Base-by-base conservation (phyloP, 495 filamentous ascomycete genomes). In the Lichina pygmaea region DNA sequence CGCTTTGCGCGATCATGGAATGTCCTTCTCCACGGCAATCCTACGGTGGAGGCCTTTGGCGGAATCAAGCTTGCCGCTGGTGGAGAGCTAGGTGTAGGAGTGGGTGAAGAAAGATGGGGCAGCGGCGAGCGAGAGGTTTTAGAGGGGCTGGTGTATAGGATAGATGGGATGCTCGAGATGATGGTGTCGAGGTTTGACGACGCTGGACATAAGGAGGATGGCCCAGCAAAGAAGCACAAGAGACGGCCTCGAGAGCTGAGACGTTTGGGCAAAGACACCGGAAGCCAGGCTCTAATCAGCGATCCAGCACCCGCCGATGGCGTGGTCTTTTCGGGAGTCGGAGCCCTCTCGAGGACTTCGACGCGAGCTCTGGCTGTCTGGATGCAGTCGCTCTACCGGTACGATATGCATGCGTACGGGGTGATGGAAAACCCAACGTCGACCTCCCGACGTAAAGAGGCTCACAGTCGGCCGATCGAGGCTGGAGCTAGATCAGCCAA, bases 101-200 rank as follows among this genome's bases (percentile, higher is more conserved):
- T 94, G 10, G 89, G 86, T 33, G 85, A 93, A 54, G 85, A 93
- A 60, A 81, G 93, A 48, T 74, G 85, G 62, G 85, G 86, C 2
- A 92, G 83, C 51, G 83, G 82, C 11, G 85, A 93, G 61, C 62
- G 86, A 53, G 84, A 85, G 52, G 86, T 94, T 0, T 64, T 99
- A 2, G 89, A 92, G 56, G 82, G 80, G 13, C 74, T 92, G 52
- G 72, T 81, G 8, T 48, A 58, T 13, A 62, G 57, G 57, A 71
- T 57, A 50, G 81, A 60, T 58, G 89, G 67, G 32, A 72, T 74
- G 47, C 68, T 92, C 15, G 89, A 97, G 57, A 51, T 95, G 44
- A 62, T 94, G 42, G 82, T 94, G 6, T 83, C 80, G 7, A 72
- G 76, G 52, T 94, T 86, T 58, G 89, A 84, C 7, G 34, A 60